Base-by-base conservation (phyloP, 139 green algal genomes). In the Microglena sp. region DNA sequence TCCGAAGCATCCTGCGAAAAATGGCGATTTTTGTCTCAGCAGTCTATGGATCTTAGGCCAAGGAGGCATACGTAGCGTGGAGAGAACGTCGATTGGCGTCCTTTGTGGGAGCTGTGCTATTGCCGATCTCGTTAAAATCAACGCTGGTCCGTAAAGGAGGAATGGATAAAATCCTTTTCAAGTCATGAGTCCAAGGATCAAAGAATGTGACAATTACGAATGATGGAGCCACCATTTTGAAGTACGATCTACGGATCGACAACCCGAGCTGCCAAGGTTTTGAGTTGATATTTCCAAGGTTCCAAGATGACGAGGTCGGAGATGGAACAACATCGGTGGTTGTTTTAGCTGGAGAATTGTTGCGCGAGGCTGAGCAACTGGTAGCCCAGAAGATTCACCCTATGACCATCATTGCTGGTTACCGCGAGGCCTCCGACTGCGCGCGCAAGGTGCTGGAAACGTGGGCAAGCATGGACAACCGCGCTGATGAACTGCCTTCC, bases 151-250 rank as follows among this genome's bases (percentile, higher is more conserved):
- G n/a, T n/a, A n/a, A n/a, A n/a, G n/a, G n/a, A n/a, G n/a, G n/a
- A n/a, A n/a, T n/a, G n/a, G 94, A 99, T 77, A 99, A 99, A 69
- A 99, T 99, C 60, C 75, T n/a, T n/a, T 99, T 64, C 90, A 99
- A 64, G 95, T 84, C 65, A 87, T 96, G 77, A 72, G 82, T 22
- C 69, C 90, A 0, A 85, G 85, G 2, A n/a, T n/a, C n/a, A n/a
- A 64, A 91, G 28, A 71, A 90, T 18, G 79, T 99, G 3, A 95
- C 88, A 5, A 90, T 99, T 1, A 99, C 94, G 7, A 99, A 99
- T 55, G 94, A 99, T 68, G 94, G 94, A 7, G 94, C 94, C 46
- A 99, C 93, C 35, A 98, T 99, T 66, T 78, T 99, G 3, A 97
- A 98, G 68, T 92, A 94, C 58, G 1, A 77, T 98, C 15, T 91